Percentiles rank a stretch among this genome's conserved stretches.
Evolutionary conservation across 805 yeast genomes (phyloP).

Genomic region (Candida coquimbonensis): DNA sequence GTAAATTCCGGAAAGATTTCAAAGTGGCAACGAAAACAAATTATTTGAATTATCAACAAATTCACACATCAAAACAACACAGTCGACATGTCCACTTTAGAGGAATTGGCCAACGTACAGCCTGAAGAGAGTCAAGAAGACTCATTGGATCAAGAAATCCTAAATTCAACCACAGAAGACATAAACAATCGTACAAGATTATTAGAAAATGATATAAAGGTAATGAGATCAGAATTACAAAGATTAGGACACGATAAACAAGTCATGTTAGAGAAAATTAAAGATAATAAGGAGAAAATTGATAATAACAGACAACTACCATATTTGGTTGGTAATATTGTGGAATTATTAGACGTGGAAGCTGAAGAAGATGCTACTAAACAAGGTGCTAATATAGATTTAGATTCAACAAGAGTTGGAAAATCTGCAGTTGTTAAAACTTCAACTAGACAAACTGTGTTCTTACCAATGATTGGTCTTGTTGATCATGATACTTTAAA

Average conservation of each 20-base stretch:
- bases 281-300: constrained; percentile 93
- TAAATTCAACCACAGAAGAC: constrained; percentile 71
- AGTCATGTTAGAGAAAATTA: constrained; percentile 87
- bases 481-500: constrained; percentile 87
- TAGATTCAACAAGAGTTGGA: constrained; percentile 85
- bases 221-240: constrained; percentile 87
- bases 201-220: constrained; percentile 90
- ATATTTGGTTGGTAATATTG: constrained; percentile 92
- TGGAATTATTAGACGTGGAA: constrained; percentile 83
- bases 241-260: constrained; percentile 88
- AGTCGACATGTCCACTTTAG: constrained; percentile 66
- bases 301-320: constrained; percentile 94
- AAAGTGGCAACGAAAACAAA: constrained; percentile 2
- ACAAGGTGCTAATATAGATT: constrained; percentile 93
- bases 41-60: background rate
- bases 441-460: constrained; percentile 95
- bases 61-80: background rate
- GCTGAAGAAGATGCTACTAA: constrained; percentile 73
- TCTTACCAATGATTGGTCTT: constrained; percentile 89
- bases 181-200: constrained; percentile 79
- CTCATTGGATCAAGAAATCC: constrained; percentile 76
- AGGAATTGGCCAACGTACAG: constrained; percentile 59
- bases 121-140: constrained; percentile 29
- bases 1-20: background rate
- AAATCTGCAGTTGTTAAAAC: constrained; percentile 98